Base-by-base conservation (phyloP, 805 yeast species). In the Kodamaea laetipori region DNA sequence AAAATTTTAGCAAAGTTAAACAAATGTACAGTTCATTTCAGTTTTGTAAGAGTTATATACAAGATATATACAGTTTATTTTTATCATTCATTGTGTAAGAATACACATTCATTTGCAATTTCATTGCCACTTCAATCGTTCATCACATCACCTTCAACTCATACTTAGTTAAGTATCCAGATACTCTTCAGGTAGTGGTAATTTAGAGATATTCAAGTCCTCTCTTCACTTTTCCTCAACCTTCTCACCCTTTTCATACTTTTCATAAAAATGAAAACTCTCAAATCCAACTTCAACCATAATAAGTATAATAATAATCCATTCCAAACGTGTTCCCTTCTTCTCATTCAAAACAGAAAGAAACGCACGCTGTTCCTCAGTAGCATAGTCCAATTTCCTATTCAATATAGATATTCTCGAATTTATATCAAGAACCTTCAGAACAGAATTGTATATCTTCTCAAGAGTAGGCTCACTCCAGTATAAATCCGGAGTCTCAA, bases 391-490 rank as follows among this genome's bases (percentile, higher is more conserved):
- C 46, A 90, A 67, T 60, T 90, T 90, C 42, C 90, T 76, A 61
- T 90, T 90, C 58, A 90, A 67, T 26, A 90, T 88, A 23, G 80
- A 72, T 37, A 90, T 86, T 48, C 97, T 71, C 4, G 92, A 86
- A 23, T 75, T 73, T 23, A 90, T 81, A 55, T 90, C 97, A 44
- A 90, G 68, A 16, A 78, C 78, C 37, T 76, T 76, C 0, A 95
- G 84, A 6, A 88, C 81, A 13, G 78, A 74, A 38, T 81, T 77
- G 61, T 88, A 90, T 7, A 89, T 80, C 42, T 74, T 74, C 57
- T 90, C 97, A 42, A 90, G 68, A 25, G 81, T 80, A 1, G 97
- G 95, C 57, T 90, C 96, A 36, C 88, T 78, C 97, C 97, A 90
- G 63, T 90, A 90, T 33, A 89, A 65, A 60, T 90, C 97, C 0